Percentiles rank a stretch among this genome's conserved stretches.
phyloP scores from a whole-genome alignment of 805 yeast genomes.

The Zygoascus tannicola region DNA sequence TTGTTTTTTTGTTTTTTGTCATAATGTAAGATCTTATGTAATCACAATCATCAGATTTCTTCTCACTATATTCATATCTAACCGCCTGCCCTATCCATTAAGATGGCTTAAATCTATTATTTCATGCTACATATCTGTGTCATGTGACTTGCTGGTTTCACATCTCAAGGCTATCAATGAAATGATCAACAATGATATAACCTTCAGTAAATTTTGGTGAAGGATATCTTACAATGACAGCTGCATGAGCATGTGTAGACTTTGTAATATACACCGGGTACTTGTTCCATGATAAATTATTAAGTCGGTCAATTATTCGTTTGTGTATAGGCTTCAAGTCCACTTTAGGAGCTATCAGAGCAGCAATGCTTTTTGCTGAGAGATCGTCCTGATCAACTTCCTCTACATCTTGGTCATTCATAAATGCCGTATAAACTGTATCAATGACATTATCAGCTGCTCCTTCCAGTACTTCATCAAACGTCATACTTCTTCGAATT shows the following conservation, averaged over 20 bases:
- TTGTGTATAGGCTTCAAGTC: constrained; percentile 30
- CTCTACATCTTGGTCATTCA: constrained; percentile 5
- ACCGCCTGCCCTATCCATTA: no score
- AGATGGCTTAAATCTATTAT: no score
- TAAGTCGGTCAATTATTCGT: constrained; percentile 47
- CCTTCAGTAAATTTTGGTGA: constrained; percentile 59
- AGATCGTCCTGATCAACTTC: background rate
- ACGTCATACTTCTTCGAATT: constrained; percentile 8
- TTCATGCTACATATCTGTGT: no score
- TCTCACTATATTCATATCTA: no score
- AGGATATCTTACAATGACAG: constrained; percentile 61
- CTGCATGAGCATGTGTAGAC: constrained; percentile 69
- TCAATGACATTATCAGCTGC: constrained; percentile 59
- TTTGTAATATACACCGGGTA: constrained; percentile 59
- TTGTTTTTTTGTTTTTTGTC: no score
- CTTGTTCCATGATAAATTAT: constrained; percentile 56
- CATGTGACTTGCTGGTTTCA: no score
- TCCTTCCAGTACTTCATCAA: constrained; percentile 42
- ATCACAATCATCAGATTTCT: no score
- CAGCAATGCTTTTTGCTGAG: background rate
- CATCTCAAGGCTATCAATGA: constrained; percentile 30
- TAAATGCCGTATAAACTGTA: constrained; percentile 17
- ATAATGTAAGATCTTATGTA: no score
- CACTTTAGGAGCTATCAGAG: background rate
- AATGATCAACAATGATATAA: constrained; percentile 53